A percentile compares a stretch with the other conserved stretches of the same genome.
Conservation (phyloP, 352 stramenopile species). For the Phytophthora pseudosyringae region DNA sequence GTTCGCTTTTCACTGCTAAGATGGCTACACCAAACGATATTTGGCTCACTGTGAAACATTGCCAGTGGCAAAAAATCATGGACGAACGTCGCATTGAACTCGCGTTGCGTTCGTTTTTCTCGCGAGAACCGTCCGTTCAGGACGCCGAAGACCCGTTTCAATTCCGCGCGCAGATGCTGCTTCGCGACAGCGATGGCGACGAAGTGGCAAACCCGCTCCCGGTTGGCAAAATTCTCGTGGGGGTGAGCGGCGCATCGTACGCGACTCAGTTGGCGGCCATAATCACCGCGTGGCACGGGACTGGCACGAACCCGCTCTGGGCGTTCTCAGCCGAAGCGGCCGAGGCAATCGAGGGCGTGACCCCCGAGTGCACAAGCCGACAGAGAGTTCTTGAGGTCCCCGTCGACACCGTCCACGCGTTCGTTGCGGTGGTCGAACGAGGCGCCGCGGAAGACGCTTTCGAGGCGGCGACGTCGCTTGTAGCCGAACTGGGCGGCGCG, state of each 20-base stretch:
- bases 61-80: no score
- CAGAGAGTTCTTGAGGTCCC: conserved; percentile 41
- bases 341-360: conserved; percentile 47
- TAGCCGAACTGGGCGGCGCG: conserved; percentile 53
- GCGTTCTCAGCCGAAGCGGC: conserved; percentile 14
- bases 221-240: conserved; percentile 16
- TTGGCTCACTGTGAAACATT: no score
- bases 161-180: conserved; percentile 56
- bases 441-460: neutral
- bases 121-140: conserved; percentile 28
- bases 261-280: conserved; percentile 55
- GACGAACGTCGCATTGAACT: conserved; percentile 6
- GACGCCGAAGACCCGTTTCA: conserved; percentile 40
- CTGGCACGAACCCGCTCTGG: conserved; percentile 39
- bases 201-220: conserved; percentile 1
- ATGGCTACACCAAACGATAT: conserved; percentile 22
- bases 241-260: conserved; percentile 37
- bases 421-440: conserved; percentile 18
- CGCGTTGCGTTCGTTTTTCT: conserved; percentile 36
- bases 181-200: neutral
- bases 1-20: neutral
- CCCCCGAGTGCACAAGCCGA: conserved; percentile 35
- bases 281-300: conserved; percentile 48
- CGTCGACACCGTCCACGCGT: conserved; percentile 22
- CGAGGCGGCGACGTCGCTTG: conserved; percentile 27